These are phyloP conservation scores for Dactylellina sp. DNA, from an alignment of 2,329 filamentous ascomycete genomes.

Conservation along the genomic window DNA sequence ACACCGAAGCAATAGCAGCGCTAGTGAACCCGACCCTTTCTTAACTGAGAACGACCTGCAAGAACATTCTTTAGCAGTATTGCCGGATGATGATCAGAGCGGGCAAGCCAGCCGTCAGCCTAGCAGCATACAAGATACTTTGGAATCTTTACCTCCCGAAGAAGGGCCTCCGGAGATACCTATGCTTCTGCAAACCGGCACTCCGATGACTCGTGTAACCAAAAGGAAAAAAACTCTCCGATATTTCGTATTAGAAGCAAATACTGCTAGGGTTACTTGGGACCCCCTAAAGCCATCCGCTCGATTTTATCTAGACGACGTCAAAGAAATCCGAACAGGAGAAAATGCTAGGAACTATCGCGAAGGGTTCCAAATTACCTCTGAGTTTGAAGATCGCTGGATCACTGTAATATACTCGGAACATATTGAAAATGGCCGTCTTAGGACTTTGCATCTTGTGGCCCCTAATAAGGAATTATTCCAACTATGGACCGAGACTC, in stretches of 20 bases:
- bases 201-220: conserved; percentile 82
- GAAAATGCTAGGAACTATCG: conserved; percentile 88
- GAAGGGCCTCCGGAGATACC: conserved; percentile 77
- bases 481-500: conserved; percentile 82
- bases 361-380: conserved; percentile 79
- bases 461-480: conserved; percentile 79
- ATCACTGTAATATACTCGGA: conserved; percentile 91
- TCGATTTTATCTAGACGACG: conserved; percentile 92
- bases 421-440: conserved; percentile 78
- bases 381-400: conserved; percentile 77
- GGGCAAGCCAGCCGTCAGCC: conserved; percentile 25
- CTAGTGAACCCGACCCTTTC: conserved; percentile 69
- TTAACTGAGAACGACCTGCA: conserved; percentile 65
- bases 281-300: conserved; percentile 82
- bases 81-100: conserved; percentile 62
- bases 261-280: conserved; percentile 89
- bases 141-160: conserved; percentile 63
- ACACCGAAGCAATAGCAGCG: conserved; percentile 88
- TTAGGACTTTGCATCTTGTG: conserved; percentile 88
- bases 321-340: conserved; percentile 87
- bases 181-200: conserved; percentile 80
- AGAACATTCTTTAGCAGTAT: conserved; percentile 68
- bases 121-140: conserved; percentile 65
- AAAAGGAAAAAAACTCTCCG: conserved; percentile 82
- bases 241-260: conserved; percentile 81